These are phyloP conservation scores for Thelephora terrestris DNA, from an alignment of 1,284 basidiomycete species.

Conservation along the genomic window DNA sequence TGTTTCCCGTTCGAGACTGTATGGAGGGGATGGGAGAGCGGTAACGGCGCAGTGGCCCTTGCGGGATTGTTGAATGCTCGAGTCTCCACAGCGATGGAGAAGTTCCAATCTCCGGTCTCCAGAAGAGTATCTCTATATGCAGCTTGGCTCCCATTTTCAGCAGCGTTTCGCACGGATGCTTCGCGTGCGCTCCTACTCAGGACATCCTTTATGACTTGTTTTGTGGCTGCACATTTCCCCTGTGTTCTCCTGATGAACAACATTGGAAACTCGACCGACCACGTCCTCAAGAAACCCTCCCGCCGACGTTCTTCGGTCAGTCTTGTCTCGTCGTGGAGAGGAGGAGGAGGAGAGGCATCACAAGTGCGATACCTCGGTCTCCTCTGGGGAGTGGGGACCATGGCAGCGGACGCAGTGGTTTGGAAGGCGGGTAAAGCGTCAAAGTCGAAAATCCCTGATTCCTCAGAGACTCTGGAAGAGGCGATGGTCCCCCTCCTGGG, in stretches of 20 bases:
- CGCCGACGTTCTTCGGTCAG: not conserved
- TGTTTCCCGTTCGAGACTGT: too few relatives aligned
- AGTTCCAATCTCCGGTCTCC: not conserved
- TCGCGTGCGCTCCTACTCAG: not conserved
- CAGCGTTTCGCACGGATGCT: not conserved
- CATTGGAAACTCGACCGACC: constrained; percentile 1
- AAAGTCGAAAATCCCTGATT: constrained; percentile 41
- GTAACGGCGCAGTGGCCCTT: too few relatives aligned
- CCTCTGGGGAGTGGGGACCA: constrained; percentile 9
- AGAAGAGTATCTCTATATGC: not conserved
- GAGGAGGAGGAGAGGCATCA: not conserved
- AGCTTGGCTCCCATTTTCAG: too few relatives aligned
- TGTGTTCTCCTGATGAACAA: constrained; percentile 19
- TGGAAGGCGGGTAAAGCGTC: constrained; percentile 33
- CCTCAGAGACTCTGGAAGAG: not conserved
- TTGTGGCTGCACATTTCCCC: not conserved
- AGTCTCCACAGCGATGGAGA: not conserved
- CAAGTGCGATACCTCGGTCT: not conserved
- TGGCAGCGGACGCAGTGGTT: constrained; percentile 7
- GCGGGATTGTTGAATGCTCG: too few relatives aligned
- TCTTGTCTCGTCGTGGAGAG: not conserved
- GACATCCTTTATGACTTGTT: not conserved
- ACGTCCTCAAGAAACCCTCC: not conserved
- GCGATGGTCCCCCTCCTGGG: too few relatives aligned
- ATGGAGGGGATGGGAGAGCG: too few relatives aligned